A percentile compares a stretch with the other conserved stretches of the same genome.
phyloP scores from a whole-genome alignment of 2,329 filamentous ascomycete genomes.

The Verticillium klebahnii region DNA sequence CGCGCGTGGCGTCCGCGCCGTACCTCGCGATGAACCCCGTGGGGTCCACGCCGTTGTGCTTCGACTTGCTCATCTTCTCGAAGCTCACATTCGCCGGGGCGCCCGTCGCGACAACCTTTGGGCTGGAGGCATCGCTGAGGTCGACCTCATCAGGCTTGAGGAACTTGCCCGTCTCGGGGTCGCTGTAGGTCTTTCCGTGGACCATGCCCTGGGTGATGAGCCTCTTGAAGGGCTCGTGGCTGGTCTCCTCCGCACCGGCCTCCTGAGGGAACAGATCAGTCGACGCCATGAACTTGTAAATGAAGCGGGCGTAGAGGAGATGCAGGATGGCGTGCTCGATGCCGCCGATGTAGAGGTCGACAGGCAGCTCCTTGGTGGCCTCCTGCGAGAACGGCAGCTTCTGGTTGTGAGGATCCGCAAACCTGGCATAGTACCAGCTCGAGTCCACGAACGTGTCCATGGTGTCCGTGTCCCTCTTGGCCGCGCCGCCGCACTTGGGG shows the following conservation, averaged over 20 bases:
- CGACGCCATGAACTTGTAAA: slow-evolving; percentile 76
- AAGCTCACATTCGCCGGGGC: slow-evolving; percentile 58
- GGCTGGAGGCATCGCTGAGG: slow-evolving; percentile 47
- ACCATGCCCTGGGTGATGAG: slow-evolving; percentile 92
- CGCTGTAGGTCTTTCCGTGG: slow-evolving; percentile 76
- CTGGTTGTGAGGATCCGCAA: slow-evolving; percentile 65
- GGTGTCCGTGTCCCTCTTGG: slow-evolving; percentile 82
- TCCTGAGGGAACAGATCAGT: slow-evolving; percentile 41
- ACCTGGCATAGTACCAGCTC: slow-evolving; percentile 88
- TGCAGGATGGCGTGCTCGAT: slow-evolving; percentile 90
- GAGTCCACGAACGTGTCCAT: slow-evolving; percentile 98
- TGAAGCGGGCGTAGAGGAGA: slow-evolving; percentile 82
- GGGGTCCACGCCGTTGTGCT: slow-evolving; percentile 87
- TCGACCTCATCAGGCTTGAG: slow-evolving; percentile 73
- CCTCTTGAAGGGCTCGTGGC: slow-evolving; percentile 73
- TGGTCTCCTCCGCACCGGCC: slow-evolving; percentile 22
- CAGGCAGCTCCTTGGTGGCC: slow-evolving; percentile 59
- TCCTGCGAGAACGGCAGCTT: slow-evolving; percentile 57
- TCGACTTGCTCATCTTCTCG: slow-evolving; percentile 96
- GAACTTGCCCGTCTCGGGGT: slow-evolving; percentile 71
- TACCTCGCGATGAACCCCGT: slow-evolving; percentile 66
- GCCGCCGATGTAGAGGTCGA: slow-evolving; percentile 85
- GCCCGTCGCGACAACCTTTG: slow-evolving; percentile 59
- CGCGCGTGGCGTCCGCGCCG: slow-evolving; percentile 78
- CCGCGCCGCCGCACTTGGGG: slow-evolving; percentile 65